These are phyloP conservation scores for Phoma sp. DNA, from an alignment of 2,329 filamentous ascomycete genomes.

Conservation along the genomic window DNA sequence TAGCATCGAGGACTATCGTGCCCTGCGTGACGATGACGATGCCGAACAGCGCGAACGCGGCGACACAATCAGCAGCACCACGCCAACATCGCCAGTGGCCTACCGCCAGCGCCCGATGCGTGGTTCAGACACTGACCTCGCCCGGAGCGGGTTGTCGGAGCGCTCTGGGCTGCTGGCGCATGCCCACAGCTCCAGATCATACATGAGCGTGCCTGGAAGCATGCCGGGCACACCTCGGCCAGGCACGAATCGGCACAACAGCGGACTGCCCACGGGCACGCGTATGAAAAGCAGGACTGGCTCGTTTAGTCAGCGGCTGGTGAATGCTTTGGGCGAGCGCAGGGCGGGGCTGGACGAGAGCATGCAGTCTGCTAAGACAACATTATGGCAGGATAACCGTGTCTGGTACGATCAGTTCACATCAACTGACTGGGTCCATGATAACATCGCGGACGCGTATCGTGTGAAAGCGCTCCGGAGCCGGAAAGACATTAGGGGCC, in stretches of 20 bases:
- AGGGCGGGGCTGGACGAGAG: constrained; percentile 59
- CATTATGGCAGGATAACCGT: constrained; percentile 77
- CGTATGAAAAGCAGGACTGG: constrained; percentile 42
- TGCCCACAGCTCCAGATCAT: constrained; percentile 46
- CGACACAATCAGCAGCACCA: constrained; percentile 43
- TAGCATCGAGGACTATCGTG: constrained; percentile 43
- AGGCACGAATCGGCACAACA: constrained; percentile 46
- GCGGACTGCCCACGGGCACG: constrained; percentile 38
- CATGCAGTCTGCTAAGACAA: constrained; percentile 68
- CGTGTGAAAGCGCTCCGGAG: constrained; percentile 82
- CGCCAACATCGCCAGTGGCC: constrained; percentile 41
- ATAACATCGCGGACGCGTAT: constrained; percentile 92
- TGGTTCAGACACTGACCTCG: constrained; percentile 45
- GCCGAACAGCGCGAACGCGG: constrained; percentile 37
- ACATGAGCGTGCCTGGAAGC: constrained; percentile 51
- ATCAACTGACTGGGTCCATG: constrained; percentile 97
- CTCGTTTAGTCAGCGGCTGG: constrained; percentile 57
- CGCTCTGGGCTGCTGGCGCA: constrained; percentile 55
- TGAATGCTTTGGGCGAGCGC: constrained; percentile 61
- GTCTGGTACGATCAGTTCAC: constrained; percentile 99
- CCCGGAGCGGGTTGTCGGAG: constrained; percentile 51
- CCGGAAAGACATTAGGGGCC: constrained; percentile 84
- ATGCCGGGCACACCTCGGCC: constrained; percentile 52
- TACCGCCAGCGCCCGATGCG: constrained; percentile 40
- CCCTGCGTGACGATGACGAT: constrained; percentile 43